Evolutionary conservation across 805 yeast species (phyloP), one percentile per base, ranked within the genome.

Genomic region (Torulaspora microellipsoides): DNA sequence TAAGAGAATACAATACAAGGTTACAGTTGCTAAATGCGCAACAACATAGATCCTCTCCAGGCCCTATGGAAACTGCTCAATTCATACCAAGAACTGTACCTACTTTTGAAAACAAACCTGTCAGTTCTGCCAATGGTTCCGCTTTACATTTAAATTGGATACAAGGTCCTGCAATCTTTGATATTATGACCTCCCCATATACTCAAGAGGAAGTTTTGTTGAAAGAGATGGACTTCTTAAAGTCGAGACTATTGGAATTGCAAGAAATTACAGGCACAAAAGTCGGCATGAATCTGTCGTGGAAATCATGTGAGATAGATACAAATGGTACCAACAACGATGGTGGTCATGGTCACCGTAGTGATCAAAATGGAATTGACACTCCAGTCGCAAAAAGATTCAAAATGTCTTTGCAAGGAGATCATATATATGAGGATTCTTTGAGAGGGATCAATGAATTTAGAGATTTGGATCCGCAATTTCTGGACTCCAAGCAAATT

Each of bases 151-250:
- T 55, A 42, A 55, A 60, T 40, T 60, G 59, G 60, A 56, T 59
- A 14, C 60, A 59, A 44, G 64, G 64, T 3, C 65, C 65, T 9
- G 63, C 61, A 3, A 58, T 60, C 11, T 54, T 59, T 33, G 63
- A 60, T 37, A 51, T 52, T 29, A 43, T 53, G 33, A 49, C 54
- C 1, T 47, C 55, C 2, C 54, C 59, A 13, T 56, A 56, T 40
- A 46, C 56, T 6, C 54, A 53, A 34, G 56, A 52, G 14, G 63
- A 56, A n/a, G 46, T 56, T 1, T 32, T 59, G 9, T 35, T 47
- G 34, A 58, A 54, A 35, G 66, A 62, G 43, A 52, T 60, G 49
- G 49, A 50, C 25, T 56, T 60, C 39, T 47, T 61, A 33, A 58
- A 49, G 40, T 45, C 53, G 13, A 54, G 66, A 42, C 38, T 62